A percentile compares a stretch with the other conserved stretches of the same genome.
Conservation (phyloP, 2,329 filamentous ascomycete species). For the Curvularia spicifera region DNA sequence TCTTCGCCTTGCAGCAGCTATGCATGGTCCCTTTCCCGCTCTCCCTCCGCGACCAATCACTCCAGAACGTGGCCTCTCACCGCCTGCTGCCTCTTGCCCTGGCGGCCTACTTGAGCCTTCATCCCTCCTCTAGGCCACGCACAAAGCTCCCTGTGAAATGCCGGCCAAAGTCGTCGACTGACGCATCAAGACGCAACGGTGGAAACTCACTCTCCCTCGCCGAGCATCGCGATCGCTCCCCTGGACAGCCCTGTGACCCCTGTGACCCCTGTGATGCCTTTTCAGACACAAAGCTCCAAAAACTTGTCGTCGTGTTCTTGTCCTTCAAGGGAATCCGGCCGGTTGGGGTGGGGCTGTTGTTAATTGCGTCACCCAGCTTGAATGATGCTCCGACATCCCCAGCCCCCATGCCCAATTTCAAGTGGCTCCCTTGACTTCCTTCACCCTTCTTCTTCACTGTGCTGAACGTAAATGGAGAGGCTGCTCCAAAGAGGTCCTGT, state of each 20-base stretch:
- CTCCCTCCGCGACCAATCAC: constrained; percentile 44
- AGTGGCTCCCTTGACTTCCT: constrained; percentile 25
- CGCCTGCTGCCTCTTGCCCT: constrained; percentile 29
- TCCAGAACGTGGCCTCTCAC: constrained; percentile 47
- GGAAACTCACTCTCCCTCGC: constrained; percentile 26
- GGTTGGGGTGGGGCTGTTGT: constrained; percentile 31
- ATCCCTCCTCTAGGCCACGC: constrained; percentile 27
- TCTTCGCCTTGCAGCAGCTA: constrained; percentile 20
- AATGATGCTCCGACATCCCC: constrained; percentile 14
- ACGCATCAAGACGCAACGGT: constrained; percentile 31
- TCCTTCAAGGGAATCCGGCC: constrained; percentile 39
- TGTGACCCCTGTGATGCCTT: constrained; percentile 34
- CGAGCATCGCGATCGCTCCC: constrained; percentile 13
- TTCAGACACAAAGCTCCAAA: constrained; percentile 27
- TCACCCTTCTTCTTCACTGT: constrained; percentile 50
- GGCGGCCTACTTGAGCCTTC: constrained; percentile 15
- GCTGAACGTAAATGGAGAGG: constrained; percentile 50
- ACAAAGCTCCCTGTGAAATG: constrained; percentile 41
- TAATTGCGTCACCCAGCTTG: constrained; percentile 10
- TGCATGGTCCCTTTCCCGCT: constrained; percentile 24
- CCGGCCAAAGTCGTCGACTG: constrained; percentile 31
- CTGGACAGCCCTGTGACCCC: constrained; percentile 1
- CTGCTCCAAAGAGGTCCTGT: constrained; percentile 53
- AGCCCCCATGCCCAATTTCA: constrained; percentile 33
- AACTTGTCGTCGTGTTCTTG: constrained; percentile 27